A percentile compares a stretch with the other conserved stretches of the same genome.
These are phyloP conservation scores for Lycium ferocissimum DNA, from an alignment of 257 asterid species.

Conservation along the genomic window DNA sequence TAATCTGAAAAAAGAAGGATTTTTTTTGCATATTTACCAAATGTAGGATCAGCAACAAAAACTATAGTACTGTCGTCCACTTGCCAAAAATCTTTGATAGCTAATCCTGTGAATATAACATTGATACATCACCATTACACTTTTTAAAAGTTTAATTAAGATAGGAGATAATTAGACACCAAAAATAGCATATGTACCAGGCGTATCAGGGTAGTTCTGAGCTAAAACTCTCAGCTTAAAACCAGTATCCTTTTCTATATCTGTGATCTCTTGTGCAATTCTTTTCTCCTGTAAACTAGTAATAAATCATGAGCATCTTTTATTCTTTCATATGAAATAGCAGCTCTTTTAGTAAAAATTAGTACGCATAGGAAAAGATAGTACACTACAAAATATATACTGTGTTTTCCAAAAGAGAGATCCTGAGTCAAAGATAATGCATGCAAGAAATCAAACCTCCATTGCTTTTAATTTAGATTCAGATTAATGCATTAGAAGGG, in stretches of 20 bases:
- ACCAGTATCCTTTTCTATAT: slow-evolving; percentile 86
- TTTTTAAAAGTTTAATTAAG: not conserved
- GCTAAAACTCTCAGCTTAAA: slow-evolving; percentile 85
- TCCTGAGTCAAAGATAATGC: not conserved
- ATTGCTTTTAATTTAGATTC: not conserved
- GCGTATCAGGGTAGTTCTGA: slow-evolving; percentile 96
- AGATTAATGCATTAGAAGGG: not conserved
- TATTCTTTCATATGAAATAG: not conserved
- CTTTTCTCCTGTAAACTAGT: slow-evolving; percentile 70
- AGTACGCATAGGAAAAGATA: not conserved
- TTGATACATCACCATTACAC: slow-evolving; percentile 3
- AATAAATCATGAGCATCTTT: slow-evolving; percentile 27
- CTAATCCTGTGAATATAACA: slow-evolving; percentile 63
- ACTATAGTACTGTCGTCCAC: slow-evolving; percentile 91
- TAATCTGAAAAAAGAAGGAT: not conserved
- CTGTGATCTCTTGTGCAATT: slow-evolving; percentile 69
- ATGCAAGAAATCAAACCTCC: not conserved
- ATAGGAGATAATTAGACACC: slow-evolving; percentile 3
- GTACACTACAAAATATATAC: too few species aligned
- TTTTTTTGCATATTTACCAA: slow-evolving; percentile 54
- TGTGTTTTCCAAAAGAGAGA: too few species aligned
- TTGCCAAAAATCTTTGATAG: slow-evolving; percentile 85
- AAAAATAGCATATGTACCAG: slow-evolving; percentile 51
- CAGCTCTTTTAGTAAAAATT: not conserved
- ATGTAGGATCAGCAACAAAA: slow-evolving; percentile 96